Conservation (phyloP, 2,329 filamentous ascomycete genomes). For the Trichoderma sp. region DNA sequence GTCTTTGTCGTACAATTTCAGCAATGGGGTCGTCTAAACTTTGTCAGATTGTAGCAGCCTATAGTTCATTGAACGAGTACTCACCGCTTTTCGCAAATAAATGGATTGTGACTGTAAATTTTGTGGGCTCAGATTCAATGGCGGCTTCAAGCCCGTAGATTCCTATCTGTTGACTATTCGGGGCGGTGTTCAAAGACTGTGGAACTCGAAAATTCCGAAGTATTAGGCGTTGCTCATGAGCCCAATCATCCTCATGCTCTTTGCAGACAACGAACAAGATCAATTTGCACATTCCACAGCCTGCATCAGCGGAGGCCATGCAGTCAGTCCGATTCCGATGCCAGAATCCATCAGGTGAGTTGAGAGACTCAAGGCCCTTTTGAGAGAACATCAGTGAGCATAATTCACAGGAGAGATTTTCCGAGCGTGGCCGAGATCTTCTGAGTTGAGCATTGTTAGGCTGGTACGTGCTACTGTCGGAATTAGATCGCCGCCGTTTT, state of each 20-base stretch:
- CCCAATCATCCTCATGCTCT: not conserved
- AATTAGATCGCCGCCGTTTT: not conserved
- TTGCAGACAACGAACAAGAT: not conserved
- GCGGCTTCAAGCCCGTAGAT: not conserved
- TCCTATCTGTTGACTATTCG: not conserved
- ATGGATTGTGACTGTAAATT: not conserved
- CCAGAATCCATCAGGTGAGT: not conserved
- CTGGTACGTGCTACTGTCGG: not conserved
- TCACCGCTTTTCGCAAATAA: not conserved
- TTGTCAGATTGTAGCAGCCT: not conserved
- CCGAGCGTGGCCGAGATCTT: not conserved
- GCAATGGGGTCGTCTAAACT: not conserved
- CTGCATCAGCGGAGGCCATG: not conserved
- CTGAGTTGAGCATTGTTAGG: not conserved
- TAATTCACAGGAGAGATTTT: not conserved
- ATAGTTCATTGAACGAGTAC: fast-evolving
- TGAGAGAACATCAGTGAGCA: not conserved
- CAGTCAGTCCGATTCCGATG: not conserved
- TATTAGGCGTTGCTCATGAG: not conserved
- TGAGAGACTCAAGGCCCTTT: not conserved
- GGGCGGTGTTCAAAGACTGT: not conserved
- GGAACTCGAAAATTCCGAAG: not conserved
- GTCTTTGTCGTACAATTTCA: not conserved
- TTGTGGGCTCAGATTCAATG: not conserved
- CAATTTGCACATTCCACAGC: not conserved